These are phyloP conservation scores for Cadophora malorum DNA, from an alignment of 2,329 filamentous ascomycete genomes.

Conservation along the genomic window DNA sequence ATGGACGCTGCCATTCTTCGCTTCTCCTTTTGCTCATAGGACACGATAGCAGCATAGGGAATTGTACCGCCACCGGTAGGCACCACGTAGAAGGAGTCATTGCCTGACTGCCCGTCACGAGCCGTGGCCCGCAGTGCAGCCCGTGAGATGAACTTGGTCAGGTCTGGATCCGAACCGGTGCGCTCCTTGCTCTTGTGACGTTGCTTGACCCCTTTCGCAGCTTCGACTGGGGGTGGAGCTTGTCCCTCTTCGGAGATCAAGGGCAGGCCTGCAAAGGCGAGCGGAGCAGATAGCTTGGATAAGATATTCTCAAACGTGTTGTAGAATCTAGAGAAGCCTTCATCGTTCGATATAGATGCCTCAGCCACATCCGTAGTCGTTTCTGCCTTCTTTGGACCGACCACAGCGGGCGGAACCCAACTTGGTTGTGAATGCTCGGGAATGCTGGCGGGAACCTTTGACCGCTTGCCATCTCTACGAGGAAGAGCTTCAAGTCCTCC, in stretches of 20 bases:
- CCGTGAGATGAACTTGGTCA: conserved; percentile 82
- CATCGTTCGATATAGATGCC: conserved; percentile 56
- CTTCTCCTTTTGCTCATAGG: conserved; percentile 70
- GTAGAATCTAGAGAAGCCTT: conserved; percentile 90
- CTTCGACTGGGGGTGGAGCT: conserved; percentile 44
- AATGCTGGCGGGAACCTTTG: conserved; percentile 57
- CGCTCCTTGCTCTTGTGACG: conserved; percentile 41
- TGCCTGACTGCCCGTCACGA: conserved; percentile 67
- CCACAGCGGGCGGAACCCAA: conserved; percentile 56
- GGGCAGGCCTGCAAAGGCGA: conserved; percentile 92
- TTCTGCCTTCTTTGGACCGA: conserved; percentile 41
- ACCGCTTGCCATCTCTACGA: conserved; percentile 56
- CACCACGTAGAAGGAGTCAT: conserved; percentile 92
- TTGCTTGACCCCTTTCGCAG: conserved; percentile 48
- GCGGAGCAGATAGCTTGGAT: conserved; percentile 84
- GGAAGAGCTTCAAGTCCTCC: conserved; percentile 69
- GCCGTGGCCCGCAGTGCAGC: conserved; percentile 82
- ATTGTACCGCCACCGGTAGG: conserved; percentile 90
- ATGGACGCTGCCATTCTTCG: conserved; percentile 61
- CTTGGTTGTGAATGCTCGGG: conserved; percentile 61
- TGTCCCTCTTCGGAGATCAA: conserved; percentile 61
- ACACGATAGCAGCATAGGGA: conserved; percentile 90
- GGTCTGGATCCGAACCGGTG: conserved; percentile 68
- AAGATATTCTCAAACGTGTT: conserved; percentile 88
- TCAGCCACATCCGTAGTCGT: conserved; percentile 45